Evolutionary conservation across 805 yeast genomes (phyloP), one percentile per base, ranked within the genome.

Genomic region (Yarrowia divulgata): DNA sequence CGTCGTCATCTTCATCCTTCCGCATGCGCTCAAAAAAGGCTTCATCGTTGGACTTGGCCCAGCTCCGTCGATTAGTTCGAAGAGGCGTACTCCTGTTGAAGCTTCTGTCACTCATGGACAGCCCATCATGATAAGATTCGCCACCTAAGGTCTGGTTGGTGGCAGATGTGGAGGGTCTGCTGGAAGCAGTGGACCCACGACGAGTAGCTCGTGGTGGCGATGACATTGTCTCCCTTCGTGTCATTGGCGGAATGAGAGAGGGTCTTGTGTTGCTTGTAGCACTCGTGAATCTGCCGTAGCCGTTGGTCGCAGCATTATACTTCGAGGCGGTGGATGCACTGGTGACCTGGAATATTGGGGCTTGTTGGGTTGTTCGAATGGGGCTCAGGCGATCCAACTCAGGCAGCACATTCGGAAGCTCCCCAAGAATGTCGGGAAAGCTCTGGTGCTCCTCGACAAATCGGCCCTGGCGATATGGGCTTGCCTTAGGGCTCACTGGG

Each of bases 31-130:
- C 66, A 43, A 58, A 58, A 32, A 58, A 58, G 3, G 50, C 49
- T 19, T 58, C 66, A n/a, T 58, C 66, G n/a, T 29, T 32, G 5
- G 66, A 58, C 32, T 34, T 42, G 4, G 66, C 66, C 66, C 66
- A 58, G 34, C 50, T 43, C 13, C 49, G 29, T 13, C 50, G 46
- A 10, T 34, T 43, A 0, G 16, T 1, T 8, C 49, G 35, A 1
- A 23, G 49, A 34, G 66, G 66, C 1, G 66, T n/a, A 9, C 50
- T 58, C 19, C 50, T 32, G 29, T 14, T 55, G 43, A 37, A 29
- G 18, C 43, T 54, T 13, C 18, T 54, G 34, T 54, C 60, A 13
- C 49, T 45, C 49, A 45, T 19, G 14, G 60, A 54, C 23, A 37
- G 7, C 1, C 49, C 49, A 9, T 57, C 63, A 10, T 29, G 39